These are phyloP conservation scores for Bipolaris bicolor DNA, from an alignment of 2,329 filamentous ascomycete species.

Conservation along the genomic window DNA sequence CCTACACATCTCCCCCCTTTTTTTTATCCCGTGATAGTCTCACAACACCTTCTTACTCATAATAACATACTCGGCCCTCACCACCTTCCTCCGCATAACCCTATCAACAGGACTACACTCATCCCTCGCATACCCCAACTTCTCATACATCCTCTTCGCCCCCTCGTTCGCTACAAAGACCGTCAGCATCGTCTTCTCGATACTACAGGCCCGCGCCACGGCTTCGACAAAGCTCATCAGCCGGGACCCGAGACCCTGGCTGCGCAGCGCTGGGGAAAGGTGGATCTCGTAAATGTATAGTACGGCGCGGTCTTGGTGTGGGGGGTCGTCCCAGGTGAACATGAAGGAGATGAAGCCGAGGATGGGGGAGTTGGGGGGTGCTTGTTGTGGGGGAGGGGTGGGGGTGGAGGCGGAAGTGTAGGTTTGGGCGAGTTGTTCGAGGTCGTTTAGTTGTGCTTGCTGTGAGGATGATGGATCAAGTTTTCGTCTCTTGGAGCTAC, in stretches of 20 bases:
- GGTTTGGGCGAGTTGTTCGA: background rate
- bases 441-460: background rate
- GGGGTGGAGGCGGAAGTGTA: background rate
- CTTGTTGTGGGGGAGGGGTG: background rate
- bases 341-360: slow-evolving; percentile 64
- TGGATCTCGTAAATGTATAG: slow-evolving; percentile 84
- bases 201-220: slow-evolving; percentile 61
- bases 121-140: slow-evolving; percentile 62
- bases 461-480: no score
- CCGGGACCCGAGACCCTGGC: slow-evolving; percentile 66
- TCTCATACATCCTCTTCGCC: slow-evolving; percentile 66
- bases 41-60: slow-evolving; percentile 19
- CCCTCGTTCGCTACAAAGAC: slow-evolving; percentile 68
- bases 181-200: slow-evolving; percentile 75
- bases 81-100: slow-evolving; percentile 25
- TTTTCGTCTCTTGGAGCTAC: background rate
- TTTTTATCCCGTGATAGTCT: no score
- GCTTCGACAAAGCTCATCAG: slow-evolving; percentile 64
- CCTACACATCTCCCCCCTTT: no score
- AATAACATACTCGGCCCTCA: slow-evolving; percentile 36
- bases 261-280: slow-evolving; percentile 62
- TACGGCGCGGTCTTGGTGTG: slow-evolving; percentile 57
- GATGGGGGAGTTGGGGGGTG: slow-evolving; percentile 11
- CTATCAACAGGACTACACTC: slow-evolving; percentile 59
- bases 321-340: slow-evolving; percentile 68